phyloP scores from a whole-genome alignment of 73 alveolate species.

The Tetrahymena borealis region DNA sequence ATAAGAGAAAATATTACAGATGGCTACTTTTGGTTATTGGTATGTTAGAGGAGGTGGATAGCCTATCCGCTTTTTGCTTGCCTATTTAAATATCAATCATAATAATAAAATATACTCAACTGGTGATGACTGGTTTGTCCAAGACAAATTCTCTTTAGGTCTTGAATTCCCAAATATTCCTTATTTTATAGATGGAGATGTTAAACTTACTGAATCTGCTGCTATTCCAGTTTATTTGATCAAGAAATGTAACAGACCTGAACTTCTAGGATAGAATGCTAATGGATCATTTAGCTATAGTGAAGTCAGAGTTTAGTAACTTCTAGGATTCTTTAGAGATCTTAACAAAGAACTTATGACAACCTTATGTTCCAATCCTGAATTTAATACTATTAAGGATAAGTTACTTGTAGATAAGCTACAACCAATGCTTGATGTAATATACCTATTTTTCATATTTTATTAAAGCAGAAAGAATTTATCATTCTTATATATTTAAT shows the following conservation, averaged over 20 bases:
- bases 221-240: background rate
- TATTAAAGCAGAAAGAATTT: too few species aligned
- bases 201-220: background rate
- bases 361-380: background rate
- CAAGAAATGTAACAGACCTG: background rate
- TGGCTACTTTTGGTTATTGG: conserved; percentile 1
- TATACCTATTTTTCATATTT: background rate
- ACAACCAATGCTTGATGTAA: background rate
- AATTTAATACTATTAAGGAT: background rate
- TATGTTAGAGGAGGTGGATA: background rate
- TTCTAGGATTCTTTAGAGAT: background rate
- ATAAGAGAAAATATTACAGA: background rate
- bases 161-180: background rate
- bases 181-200: background rate
- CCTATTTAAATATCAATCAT: background rate
- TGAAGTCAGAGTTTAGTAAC: background rate
- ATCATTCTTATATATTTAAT: too few species aligned
- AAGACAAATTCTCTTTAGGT: background rate
- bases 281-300: background rate
- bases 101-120: background rate
- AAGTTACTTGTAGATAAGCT: background rate
- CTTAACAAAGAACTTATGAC: background rate
- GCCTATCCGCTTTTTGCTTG: background rate
- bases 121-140: background rate
- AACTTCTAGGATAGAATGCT: background rate